These are phyloP conservation scores for Zymoseptoria pseudotritici DNA, from an alignment of 2,329 filamentous ascomycete species.

Conservation along the genomic window DNA sequence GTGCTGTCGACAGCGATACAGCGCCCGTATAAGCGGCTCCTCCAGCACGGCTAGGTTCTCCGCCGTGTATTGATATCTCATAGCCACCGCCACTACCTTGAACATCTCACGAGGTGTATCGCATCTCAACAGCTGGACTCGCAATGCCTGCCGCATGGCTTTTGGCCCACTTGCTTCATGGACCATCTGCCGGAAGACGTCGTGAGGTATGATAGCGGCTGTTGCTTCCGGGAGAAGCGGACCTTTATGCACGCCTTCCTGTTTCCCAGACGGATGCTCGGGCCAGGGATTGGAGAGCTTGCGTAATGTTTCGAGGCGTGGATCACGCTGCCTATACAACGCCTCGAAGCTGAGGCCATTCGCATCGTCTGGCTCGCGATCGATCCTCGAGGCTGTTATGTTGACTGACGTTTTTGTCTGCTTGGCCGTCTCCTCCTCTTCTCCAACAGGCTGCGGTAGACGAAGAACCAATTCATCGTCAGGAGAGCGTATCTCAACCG, in stretches of 20 bases:
- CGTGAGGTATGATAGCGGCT: constrained; percentile 18
- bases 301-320: constrained; percentile 16
- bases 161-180: constrained; percentile 14
- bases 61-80: constrained; percentile 17
- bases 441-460: background rate
- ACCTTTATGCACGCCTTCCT: background rate
- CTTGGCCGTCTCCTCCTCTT: background rate
- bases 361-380: constrained; percentile 3
- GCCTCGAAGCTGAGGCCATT: constrained; percentile 14
- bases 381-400: background rate
- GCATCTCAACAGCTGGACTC: constrained; percentile 25
- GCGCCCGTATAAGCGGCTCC: constrained; percentile 25
- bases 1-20: constrained; percentile 27
- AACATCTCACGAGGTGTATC: constrained; percentile 24
- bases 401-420: background rate
- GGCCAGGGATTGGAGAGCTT: constrained; percentile 24
- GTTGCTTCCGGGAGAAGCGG: constrained; percentile 11
- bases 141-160: constrained; percentile 18
- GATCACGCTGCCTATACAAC: constrained; percentile 17
- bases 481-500: background rate
- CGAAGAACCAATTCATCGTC: background rate
- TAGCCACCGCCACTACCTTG: constrained; percentile 25
- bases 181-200: constrained; percentile 20
- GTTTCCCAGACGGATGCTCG: constrained; percentile 2
- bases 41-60: constrained; percentile 18